phyloP scores from a whole-genome alignment of 805 yeast species.

The Hanseniaspora osmophila region DNA sequence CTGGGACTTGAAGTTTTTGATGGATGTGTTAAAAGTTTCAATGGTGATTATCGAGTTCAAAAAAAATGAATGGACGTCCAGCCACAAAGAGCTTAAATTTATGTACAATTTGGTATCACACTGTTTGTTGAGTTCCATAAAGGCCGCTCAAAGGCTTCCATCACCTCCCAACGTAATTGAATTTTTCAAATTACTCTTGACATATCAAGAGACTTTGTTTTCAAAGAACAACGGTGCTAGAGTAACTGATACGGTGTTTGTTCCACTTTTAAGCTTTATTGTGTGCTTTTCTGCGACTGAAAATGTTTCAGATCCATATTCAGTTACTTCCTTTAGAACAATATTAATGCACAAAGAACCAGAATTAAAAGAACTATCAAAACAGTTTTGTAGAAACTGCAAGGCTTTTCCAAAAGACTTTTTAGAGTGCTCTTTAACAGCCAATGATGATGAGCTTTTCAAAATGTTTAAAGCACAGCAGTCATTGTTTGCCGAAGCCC shows the following conservation, averaged over 20 bases:
- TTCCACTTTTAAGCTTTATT: background rate
- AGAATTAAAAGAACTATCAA: background rate
- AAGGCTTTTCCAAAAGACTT: background rate
- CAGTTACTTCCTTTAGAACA: background rate
- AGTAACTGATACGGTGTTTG: background rate
- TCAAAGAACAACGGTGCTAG: background rate
- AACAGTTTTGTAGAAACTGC: background rate
- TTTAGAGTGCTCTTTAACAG: background rate
- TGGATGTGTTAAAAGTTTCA: background rate
- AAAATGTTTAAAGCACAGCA: background rate
- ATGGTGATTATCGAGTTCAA: background rate
- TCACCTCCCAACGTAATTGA: background rate
- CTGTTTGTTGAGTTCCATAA: too few relatives aligned
- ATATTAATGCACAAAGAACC: background rate
- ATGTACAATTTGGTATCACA: background rate
- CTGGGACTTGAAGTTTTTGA: background rate
- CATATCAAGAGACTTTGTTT: background rate
- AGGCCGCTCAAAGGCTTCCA: too few relatives aligned
- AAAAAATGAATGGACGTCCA: background rate
- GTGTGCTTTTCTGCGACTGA: background rate
- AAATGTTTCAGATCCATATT: background rate
- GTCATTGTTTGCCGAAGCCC: background rate
- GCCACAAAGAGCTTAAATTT: background rate
- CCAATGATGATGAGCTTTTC: background rate
- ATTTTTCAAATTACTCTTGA: background rate